Evolutionary conservation across 495 filamentous ascomycete genomes (phyloP).

Genomic region (Penicillium arizonense): DNA sequence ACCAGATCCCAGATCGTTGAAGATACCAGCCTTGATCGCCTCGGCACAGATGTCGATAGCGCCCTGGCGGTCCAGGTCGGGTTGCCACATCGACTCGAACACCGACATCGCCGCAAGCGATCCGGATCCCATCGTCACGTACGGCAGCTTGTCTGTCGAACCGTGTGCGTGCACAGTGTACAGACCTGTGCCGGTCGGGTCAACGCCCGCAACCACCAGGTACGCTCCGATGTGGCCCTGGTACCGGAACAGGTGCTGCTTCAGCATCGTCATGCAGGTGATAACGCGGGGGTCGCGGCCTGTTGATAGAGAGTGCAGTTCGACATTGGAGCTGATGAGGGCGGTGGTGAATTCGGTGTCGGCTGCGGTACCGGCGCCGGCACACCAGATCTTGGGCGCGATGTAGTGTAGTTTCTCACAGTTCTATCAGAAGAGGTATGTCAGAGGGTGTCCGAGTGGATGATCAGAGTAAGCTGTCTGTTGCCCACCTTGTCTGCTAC

Average conservation of each 20-base stretch:
- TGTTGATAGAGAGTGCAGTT: constrained; percentile 92
- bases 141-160: constrained; percentile 97
- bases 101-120: constrained; percentile 96
- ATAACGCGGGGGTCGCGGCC: constrained; percentile 96
- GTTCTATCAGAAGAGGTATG: constrained; percentile 55
- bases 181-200: constrained; percentile 92
- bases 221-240: constrained; percentile 98
- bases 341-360: constrained; percentile 99
- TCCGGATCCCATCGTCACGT: constrained; percentile 98
- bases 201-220: constrained; percentile 94
- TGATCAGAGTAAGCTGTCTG: neutral
- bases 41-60: constrained; percentile 80
- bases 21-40: constrained; percentile 96
- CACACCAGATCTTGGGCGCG: constrained; percentile 98
- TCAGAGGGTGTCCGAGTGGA: neutral
- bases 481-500: constrained; percentile 88
- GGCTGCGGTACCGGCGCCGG: constrained; percentile 94
- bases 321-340: constrained; percentile 96
- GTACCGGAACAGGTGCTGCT: constrained; percentile 98
- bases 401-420: constrained; percentile 99
- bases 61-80: constrained; percentile 70
- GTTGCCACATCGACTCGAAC: constrained; percentile 95
- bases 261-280: constrained; percentile 99
- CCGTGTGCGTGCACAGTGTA: constrained; percentile 99
- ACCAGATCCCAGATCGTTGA: constrained; percentile 96